These are phyloP conservation scores for Pezicula carpinea DNA, from an alignment of 2,329 filamentous ascomycete species.

Conservation along the genomic window DNA sequence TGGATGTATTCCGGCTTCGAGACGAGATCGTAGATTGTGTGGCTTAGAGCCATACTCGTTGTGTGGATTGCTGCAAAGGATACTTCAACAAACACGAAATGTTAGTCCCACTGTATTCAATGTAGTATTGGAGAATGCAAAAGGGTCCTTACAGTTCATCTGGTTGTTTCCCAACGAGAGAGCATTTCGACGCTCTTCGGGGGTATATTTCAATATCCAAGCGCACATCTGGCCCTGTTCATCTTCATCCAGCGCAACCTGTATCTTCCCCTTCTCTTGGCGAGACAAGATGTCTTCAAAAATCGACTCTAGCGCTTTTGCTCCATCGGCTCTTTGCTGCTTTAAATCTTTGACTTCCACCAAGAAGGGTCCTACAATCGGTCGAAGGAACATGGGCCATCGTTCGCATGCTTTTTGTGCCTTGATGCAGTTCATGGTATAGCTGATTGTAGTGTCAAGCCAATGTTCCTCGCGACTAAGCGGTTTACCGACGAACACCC, in stretches of 20 bases:
- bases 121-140: not conserved
- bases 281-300: slow-evolving; percentile 4
- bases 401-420: slow-evolving; percentile 6
- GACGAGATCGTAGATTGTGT: slow-evolving; percentile 49
- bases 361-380: slow-evolving; percentile 9
- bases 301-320: slow-evolving; percentile 13
- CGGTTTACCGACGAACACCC: slow-evolving; percentile 21
- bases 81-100: slow-evolving; percentile 17
- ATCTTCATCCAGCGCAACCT: slow-evolving; percentile 2
- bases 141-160: slow-evolving; percentile 22
- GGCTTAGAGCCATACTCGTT: slow-evolving; percentile 39
- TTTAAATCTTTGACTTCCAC: slow-evolving; percentile 10
- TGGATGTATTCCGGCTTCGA: slow-evolving; percentile 39
- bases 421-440: slow-evolving; percentile 9
- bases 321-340: slow-evolving; percentile 6
- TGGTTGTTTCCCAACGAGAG: slow-evolving; percentile 26
- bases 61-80: slow-evolving; percentile 49
- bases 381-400: slow-evolving; percentile 9
- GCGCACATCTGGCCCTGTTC: slow-evolving; percentile 13
- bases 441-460: slow-evolving; percentile 15
- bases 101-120: not conserved
- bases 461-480: slow-evolving; percentile 23
- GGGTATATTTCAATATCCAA: slow-evolving; percentile 15
- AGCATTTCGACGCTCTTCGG: slow-evolving; percentile 1
- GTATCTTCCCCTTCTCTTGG: not conserved